Percentiles rank a stretch among this genome's conserved stretches.
Evolutionary conservation across 495 filamentous ascomycete species (phyloP).

Genomic region (Chaetomium tenue): DNA sequence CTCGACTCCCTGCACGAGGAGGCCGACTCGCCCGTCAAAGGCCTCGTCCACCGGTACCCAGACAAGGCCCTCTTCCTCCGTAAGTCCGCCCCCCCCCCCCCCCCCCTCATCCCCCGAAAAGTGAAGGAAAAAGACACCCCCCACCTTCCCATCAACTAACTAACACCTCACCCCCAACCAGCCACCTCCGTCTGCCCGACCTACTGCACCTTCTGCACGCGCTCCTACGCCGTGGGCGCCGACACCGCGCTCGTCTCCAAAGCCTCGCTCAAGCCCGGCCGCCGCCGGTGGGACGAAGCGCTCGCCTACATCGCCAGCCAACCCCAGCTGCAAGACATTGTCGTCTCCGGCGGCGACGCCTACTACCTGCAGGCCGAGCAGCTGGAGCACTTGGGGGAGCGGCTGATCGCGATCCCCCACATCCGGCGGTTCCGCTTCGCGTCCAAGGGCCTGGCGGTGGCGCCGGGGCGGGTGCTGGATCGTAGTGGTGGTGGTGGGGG

Average conservation of each 20-base stretch:
- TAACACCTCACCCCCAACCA: conserved; percentile 18
- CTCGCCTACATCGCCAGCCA: conserved; percentile 53
- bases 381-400: conserved; percentile 41
- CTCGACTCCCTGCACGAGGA: conserved; percentile 52
- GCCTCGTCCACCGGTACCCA: conserved; percentile 57
- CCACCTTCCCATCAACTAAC: background rate
- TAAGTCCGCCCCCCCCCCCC: conserved; percentile 31
- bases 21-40: conserved; percentile 47
- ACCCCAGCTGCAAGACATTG: conserved; percentile 51
- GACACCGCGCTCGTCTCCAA: conserved; percentile 53
- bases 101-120: too few species aligned
- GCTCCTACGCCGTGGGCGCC: conserved; percentile 56
- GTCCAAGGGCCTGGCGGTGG: conserved; percentile 55
- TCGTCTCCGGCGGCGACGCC: conserved; percentile 58
- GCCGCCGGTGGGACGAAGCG: conserved; percentile 45
- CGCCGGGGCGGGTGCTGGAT: conserved; percentile 53
- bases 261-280: conserved; percentile 42
- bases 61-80: conserved; percentile 60
- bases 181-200: conserved; percentile 57
- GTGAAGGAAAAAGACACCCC: too few species aligned
- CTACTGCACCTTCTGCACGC: conserved; percentile 58
- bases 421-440: conserved; percentile 57
- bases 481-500: too few species aligned
- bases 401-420: conserved; percentile 41
- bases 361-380: conserved; percentile 48